Evolutionary conservation across 768 basidiomycete genomes (phyloP).

Genomic region (Albatrellus ellisii): DNA sequence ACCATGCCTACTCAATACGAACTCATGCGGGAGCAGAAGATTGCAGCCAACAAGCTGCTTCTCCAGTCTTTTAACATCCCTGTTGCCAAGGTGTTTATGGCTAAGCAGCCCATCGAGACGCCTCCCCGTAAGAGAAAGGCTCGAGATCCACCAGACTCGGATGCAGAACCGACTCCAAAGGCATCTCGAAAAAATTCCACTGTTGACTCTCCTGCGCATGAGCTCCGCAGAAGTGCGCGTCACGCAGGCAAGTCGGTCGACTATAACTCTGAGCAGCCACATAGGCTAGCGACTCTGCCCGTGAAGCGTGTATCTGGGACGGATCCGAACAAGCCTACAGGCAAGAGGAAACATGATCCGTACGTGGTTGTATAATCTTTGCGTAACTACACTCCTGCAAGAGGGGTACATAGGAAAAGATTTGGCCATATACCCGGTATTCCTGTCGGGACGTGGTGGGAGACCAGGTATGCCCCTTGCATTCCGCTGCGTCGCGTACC

Average conservation of each 20-base stretch:
- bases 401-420: conserved; percentile 36
- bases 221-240: conserved; percentile 53
- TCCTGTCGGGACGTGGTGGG: conserved; percentile 77
- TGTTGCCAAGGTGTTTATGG: background rate
- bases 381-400: background rate
- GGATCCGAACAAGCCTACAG: conserved; percentile 16
- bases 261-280: conserved; percentile 30
- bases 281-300: conserved; percentile 3
- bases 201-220: conserved; percentile 9
- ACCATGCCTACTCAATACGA: conserved; percentile 12
- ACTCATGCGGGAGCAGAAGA: conserved; percentile 2
- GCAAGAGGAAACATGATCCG: conserved; percentile 33
- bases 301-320: conserved; percentile 13
- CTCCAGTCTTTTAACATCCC: conserved; percentile 1
- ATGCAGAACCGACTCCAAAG: background rate
- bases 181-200: background rate
- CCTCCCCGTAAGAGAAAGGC: background rate
- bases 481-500: background rate
- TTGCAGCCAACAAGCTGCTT: conserved; percentile 1
- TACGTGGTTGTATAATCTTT: conserved; percentile 20
- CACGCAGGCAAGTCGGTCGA: conserved; percentile 45
- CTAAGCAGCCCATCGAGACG: background rate
- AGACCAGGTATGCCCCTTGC: conserved; percentile 33
- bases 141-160: background rate
- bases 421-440: conserved; percentile 76